A percentile compares a stretch with the other conserved stretches of the same genome.
Conservation (phyloP, 129 eudicot species). For the Dittrichia graveolens region DNA sequence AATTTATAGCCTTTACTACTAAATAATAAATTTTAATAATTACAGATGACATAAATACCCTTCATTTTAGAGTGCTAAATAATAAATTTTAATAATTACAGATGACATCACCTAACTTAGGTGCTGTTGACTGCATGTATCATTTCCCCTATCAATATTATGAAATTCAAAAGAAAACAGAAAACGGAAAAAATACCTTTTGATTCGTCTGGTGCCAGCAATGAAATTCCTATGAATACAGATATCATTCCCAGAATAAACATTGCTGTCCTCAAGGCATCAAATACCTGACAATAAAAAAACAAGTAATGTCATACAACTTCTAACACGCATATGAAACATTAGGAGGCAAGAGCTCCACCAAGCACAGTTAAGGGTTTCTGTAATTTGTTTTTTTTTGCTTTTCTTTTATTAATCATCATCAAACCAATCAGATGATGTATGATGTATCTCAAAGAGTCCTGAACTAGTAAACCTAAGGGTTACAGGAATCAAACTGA, state of each 20-base stretch:
- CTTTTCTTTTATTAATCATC: no score
- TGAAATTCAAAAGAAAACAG: no score
- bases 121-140: no score
- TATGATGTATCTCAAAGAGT: no score
- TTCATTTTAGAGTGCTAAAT: conserved; percentile 12
- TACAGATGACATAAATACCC: conserved; percentile 46
- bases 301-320: conserved; percentile 20
- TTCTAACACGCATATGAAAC: background rate
- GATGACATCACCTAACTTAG: background rate
- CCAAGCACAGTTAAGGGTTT: no score
- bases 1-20: background rate
- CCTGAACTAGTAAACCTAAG: no score
- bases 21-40: background rate
- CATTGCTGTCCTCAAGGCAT: conserved; percentile 82
- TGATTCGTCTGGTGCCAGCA: conserved; percentile 94
- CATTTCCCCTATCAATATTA: no score
- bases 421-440: no score
- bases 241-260: conserved; percentile 91
- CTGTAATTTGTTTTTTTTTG: no score
- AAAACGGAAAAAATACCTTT: conserved; percentile 53
- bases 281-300: conserved; percentile 62
- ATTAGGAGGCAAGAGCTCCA: no score
- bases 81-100: background rate
- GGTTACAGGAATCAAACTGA: no score
- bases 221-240: conserved; percentile 86